These are phyloP conservation scores for Neofusicoccum umdonicola DNA, from an alignment of 2,329 filamentous ascomycete genomes.

Conservation along the genomic window DNA sequence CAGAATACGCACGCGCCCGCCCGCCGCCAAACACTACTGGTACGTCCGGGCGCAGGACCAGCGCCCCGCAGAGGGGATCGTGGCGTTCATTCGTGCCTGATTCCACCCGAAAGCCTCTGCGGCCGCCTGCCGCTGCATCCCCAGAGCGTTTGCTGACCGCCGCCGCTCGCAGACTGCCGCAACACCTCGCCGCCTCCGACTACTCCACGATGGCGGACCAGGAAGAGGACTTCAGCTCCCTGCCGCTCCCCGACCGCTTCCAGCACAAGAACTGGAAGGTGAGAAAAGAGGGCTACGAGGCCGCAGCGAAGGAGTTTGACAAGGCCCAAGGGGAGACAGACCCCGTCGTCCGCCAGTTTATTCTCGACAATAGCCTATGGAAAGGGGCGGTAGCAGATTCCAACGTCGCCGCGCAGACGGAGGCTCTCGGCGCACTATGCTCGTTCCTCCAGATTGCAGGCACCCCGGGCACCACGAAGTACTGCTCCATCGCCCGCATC, in stretches of 20 bases:
- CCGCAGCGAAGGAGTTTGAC: slow-evolving; percentile 83
- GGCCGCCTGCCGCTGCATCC: neutral
- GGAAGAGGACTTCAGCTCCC: slow-evolving; percentile 78
- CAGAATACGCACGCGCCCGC: neutral
- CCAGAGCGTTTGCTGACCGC: neutral
- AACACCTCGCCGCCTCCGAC: slow-evolving; percentile 3
- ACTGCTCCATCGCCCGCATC: slow-evolving; percentile 22
- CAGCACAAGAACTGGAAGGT: slow-evolving; percentile 97
- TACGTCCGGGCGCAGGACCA: slow-evolving; percentile 6
- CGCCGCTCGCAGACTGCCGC: neutral
- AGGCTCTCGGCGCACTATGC: slow-evolving; percentile 82
- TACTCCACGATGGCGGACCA: slow-evolving; percentile 66
- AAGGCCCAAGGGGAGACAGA: slow-evolving; percentile 80
- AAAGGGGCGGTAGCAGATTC: slow-evolving; percentile 90
- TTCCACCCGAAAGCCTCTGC: neutral
- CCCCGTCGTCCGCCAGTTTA: slow-evolving; percentile 81
- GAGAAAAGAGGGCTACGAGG: slow-evolving; percentile 90
- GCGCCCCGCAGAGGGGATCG: neutral
- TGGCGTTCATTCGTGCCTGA: neutral
- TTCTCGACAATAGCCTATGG: slow-evolving; percentile 82
- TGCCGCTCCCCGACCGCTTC: slow-evolving; percentile 78
- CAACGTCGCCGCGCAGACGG: slow-evolving; percentile 94
- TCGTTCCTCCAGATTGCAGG: slow-evolving; percentile 91
- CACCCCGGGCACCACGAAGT: slow-evolving; percentile 71
- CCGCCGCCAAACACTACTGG: neutral